Evolutionary conservation across 2,329 filamentous ascomycete genomes (phyloP), one percentile per base, ranked within the genome.

Genomic region (Clonostachys solani): DNA sequence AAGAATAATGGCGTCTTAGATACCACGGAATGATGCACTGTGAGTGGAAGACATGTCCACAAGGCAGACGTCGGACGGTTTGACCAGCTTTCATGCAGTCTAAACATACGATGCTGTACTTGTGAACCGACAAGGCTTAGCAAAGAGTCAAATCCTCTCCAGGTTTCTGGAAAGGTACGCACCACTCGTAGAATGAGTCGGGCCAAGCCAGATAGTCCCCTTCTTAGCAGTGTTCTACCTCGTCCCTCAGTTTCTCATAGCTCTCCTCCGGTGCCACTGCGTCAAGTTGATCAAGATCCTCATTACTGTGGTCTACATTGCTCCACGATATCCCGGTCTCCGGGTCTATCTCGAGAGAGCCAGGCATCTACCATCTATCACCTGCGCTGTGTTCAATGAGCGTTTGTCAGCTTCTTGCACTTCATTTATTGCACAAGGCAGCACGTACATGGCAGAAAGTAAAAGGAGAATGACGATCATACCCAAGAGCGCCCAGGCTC

Each of bases 201-300:
- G 38, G 38, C 38, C 38, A 40, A 16, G 38, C 38, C n/a, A 40
- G 38, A 18, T 40, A 10, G 38, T 40, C 38, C n/a, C 38, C 38
- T 18, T n/a, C 12, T 18, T 12, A 8, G 38, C 19, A n/a, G 38
- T 40, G 16, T 18, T 40, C n/a, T 10, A 18, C 19, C 38, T 40
- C 38, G 16, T 16, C n/a, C 38, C 19, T 40, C n/a, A 40, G n/a
- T 18, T 40, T n/a, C 12, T 40, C 38, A 10, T 40, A 40, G n/a
- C n/a, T 13, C 38, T 40, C 19, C n/a, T n/a, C 38, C 10, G 38
- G 38, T 40, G 38, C 38, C 6, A 63, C 47, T 23, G 45, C 52
- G 7, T 65, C 62, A 6, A 68, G 59, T 6, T 54, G 50, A 12
- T 61, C 57, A 13, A 72, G 59, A 6, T 62, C 51, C 46, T 56